These are phyloP conservation scores for Decorospora gaudefroyi DNA, from an alignment of 2,329 filamentous ascomycete species.

Conservation along the genomic window DNA sequence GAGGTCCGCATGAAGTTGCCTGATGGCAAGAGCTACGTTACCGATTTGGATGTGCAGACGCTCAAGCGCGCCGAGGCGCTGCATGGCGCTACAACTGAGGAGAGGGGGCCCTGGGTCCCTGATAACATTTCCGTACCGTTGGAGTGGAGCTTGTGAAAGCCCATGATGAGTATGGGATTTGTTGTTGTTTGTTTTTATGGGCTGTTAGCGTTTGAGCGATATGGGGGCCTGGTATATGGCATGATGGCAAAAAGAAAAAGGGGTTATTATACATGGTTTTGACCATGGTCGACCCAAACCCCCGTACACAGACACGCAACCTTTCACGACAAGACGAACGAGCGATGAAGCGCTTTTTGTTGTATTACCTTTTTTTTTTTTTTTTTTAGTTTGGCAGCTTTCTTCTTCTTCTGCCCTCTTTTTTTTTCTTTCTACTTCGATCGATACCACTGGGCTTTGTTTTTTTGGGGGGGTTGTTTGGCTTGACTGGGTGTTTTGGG, in stretches of 20 bases:
- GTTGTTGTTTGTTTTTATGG: slow-evolving; percentile 4
- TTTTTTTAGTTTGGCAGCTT: slow-evolving; percentile 4
- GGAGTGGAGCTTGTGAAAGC: slow-evolving; percentile 9
- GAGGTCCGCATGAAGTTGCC: slow-evolving; percentile 83
- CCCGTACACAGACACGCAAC: slow-evolving; percentile 28
- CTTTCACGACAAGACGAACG: too few relatives aligned
- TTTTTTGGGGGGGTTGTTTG: slow-evolving; percentile 3
- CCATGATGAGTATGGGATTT: slow-evolving; percentile 2
- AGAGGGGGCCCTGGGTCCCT: slow-evolving; percentile 82
- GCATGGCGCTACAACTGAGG: slow-evolving; percentile 76
- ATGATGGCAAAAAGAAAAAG: slow-evolving; percentile 20
- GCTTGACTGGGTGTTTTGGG: slow-evolving; percentile 1
- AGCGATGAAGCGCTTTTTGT: slow-evolving; percentile 9
- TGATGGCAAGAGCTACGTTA: slow-evolving; percentile 76
- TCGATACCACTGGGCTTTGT: slow-evolving; percentile 18
- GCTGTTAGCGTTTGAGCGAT: slow-evolving; percentile 13
- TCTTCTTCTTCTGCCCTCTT: slow-evolving; percentile 6
- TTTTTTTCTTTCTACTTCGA: slow-evolving; percentile 9
- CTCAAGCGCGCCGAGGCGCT: slow-evolving; percentile 86
- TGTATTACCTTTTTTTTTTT: too few relatives aligned
- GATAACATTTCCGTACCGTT: slow-evolving; percentile 60
- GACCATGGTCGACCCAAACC: too few relatives aligned
- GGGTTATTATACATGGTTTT: too few relatives aligned
- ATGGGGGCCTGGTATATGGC: slow-evolving; percentile 2
- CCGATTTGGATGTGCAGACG: slow-evolving; percentile 90